phyloP scores from a whole-genome alignment of 2,329 filamentous ascomycete genomes.

The Microcyclospora tardicrescens region DNA sequence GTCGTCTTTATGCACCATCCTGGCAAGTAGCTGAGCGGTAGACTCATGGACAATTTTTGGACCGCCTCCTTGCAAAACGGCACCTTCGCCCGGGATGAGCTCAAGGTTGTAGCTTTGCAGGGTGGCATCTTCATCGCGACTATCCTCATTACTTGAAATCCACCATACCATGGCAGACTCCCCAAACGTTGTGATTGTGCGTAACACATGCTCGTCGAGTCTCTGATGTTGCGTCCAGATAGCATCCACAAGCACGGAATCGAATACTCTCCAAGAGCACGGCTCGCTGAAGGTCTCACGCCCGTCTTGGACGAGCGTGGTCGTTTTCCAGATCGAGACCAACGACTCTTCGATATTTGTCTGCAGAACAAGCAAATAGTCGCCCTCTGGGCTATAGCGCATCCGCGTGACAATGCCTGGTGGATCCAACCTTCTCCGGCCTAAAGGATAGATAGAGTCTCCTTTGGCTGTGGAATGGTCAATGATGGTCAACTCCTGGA shows the following conservation, averaged over 20 bases:
- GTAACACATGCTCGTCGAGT: slow-evolving; percentile 3
- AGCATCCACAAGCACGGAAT: slow-evolving; percentile 30
- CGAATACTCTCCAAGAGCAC: slow-evolving; percentile 28
- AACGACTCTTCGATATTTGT: slow-evolving; percentile 19
- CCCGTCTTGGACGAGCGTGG: slow-evolving; percentile 2
- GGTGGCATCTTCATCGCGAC: neutral
- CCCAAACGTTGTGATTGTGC: slow-evolving; percentile 30
- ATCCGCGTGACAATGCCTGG: slow-evolving; percentile 17
- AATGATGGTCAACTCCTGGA: slow-evolving; percentile 14
- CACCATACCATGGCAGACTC: slow-evolving; percentile 16
- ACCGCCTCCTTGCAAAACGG: neutral
- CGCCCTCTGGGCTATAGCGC: slow-evolving; percentile 19
- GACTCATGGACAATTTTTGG: neutral
- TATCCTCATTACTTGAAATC: slow-evolving; percentile 2
- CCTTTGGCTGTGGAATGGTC: slow-evolving; percentile 12
- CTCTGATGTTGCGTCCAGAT: slow-evolving; percentile 20
- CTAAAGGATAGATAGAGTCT: slow-evolving; percentile 10
- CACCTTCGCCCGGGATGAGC: neutral
- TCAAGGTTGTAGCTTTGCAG: neutral
- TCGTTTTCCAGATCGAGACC: slow-evolving; percentile 19
- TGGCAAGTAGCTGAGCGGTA: neutral
- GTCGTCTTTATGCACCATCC: neutral
- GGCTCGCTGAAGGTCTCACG: slow-evolving; percentile 20
- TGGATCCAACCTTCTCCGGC: slow-evolving; percentile 14
- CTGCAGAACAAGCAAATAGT: slow-evolving; percentile 17